Conservation (phyloP, 1,284 basidiomycete species). For the Pascua guehoae region DNA sequence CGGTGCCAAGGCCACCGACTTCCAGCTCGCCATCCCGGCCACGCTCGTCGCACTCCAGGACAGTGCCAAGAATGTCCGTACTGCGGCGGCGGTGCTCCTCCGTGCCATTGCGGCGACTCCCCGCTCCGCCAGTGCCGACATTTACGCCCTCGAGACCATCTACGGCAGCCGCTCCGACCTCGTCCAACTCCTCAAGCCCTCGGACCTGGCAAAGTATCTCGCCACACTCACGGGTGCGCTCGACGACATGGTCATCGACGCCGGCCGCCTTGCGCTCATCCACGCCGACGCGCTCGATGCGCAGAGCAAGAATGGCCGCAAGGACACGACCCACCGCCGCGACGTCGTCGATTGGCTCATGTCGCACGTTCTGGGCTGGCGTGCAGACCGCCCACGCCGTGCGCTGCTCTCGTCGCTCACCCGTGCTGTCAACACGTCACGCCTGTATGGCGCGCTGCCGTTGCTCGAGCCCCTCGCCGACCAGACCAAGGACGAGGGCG, state of each 20-base stretch:
- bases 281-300: slow-evolving; percentile 50
- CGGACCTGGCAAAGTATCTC: slow-evolving; percentile 68
- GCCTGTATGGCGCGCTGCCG: slow-evolving; percentile 62
- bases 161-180: slow-evolving; percentile 68
- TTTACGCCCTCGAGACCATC: slow-evolving; percentile 78
- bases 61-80: slow-evolving; percentile 56
- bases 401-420: slow-evolving; percentile 61
- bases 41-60: slow-evolving; percentile 66
- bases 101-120: slow-evolving; percentile 37
- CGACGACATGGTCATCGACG: slow-evolving; percentile 68
- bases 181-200: slow-evolving; percentile 74
- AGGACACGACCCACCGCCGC: slow-evolving; percentile 67
- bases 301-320: slow-evolving; percentile 57
- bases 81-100: slow-evolving; percentile 64
- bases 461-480: slow-evolving; percentile 50
- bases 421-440: slow-evolving; percentile 62
- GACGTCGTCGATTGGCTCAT: slow-evolving; percentile 72
- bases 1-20: slow-evolving; percentile 54
- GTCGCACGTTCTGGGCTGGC: slow-evolving; percentile 72
- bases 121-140: slow-evolving; percentile 43
- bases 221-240: slow-evolving; percentile 56
- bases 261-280: slow-evolving; percentile 59
- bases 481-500: slow-evolving; percentile 17
- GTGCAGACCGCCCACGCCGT: slow-evolving; percentile 55
- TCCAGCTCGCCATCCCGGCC: slow-evolving; percentile 79